Percentiles rank a stretch among this genome's conserved stretches.
These are phyloP conservation scores for Boletus pseudo-olivaceus DNA, from an alignment of 768 basidiomycete genomes.

Conservation along the genomic window DNA sequence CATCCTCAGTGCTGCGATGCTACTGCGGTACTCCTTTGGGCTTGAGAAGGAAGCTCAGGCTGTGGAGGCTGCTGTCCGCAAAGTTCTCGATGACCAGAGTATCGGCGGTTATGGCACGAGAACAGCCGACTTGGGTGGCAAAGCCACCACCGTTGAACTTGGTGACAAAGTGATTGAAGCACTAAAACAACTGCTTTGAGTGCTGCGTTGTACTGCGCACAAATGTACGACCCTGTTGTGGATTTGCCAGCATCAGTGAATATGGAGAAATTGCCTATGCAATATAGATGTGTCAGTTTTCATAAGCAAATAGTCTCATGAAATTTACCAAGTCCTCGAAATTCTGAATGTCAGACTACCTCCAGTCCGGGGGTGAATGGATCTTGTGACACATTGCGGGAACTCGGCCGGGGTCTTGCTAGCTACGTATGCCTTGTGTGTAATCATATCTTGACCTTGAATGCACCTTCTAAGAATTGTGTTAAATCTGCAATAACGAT, in stretches of 20 bases:
- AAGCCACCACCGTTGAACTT: conserved; percentile 67
- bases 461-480: no score
- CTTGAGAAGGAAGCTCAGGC: conserved; percentile 79
- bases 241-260: not conserved
- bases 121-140: conserved; percentile 87
- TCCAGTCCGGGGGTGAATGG: no score
- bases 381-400: no score
- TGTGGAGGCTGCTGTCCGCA: conserved; percentile 88
- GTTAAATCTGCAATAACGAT: no score
- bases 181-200: conserved; percentile 55
- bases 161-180: conserved; percentile 81
- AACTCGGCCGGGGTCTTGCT: no score
- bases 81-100: conserved; percentile 70
- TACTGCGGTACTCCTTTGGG: conserved; percentile 92
- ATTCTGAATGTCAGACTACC: not conserved
- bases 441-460: no score
- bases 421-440: no score
- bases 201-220: not conserved
- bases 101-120: conserved; percentile 73
- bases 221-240: not conserved
- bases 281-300: no score
- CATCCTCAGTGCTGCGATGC: conserved; percentile 90
- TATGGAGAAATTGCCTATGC: not conserved
- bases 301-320: no score
- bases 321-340: not conserved